These are phyloP conservation scores for Alectoria sarmentosa DNA, from an alignment of 495 filamentous ascomycete genomes.

Conservation along the genomic window DNA sequence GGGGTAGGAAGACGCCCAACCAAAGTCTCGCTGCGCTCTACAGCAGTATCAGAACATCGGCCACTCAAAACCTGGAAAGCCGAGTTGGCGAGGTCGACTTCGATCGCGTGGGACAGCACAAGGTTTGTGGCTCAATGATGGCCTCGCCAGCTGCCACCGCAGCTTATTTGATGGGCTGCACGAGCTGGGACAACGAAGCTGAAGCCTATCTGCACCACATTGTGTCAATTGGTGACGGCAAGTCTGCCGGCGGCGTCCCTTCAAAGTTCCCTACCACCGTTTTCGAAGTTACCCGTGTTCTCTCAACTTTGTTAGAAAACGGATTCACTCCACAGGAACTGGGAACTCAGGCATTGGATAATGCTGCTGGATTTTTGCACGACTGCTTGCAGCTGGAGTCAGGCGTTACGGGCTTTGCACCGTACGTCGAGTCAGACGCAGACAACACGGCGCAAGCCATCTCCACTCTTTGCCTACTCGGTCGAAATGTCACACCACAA, in stretches of 20 bases:
- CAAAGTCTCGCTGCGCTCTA: conserved; percentile 36
- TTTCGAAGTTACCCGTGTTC: conserved; percentile 38
- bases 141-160: conserved; percentile 44
- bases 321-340: conserved; percentile 8
- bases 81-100: conserved; percentile 41
- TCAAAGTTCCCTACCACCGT: conserved; percentile 33
- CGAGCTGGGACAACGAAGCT: conserved; percentile 32
- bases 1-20: conserved; percentile 12
- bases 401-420: conserved; percentile 25
- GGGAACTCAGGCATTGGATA: conserved; percentile 14
- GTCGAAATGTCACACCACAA: conserved; percentile 23
- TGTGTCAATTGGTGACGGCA: conserved; percentile 12
- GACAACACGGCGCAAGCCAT: conserved; percentile 44
- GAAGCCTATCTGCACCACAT: conserved; percentile 28
- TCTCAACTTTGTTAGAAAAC: conserved; percentile 22
- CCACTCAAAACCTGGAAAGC: conserved; percentile 32
- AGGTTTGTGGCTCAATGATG: conserved; percentile 38
- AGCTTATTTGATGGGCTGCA: conserved; percentile 36
- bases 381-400: conserved; percentile 22
- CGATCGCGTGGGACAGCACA: conserved; percentile 39
- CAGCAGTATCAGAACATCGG: conserved; percentile 32
- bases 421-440: conserved; percentile 37
- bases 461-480: conserved; percentile 30
- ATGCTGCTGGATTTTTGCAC: conserved; percentile 24
- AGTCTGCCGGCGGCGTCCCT: conserved; percentile 27